These are phyloP conservation scores for Malbranchea zuffiana DNA, from an alignment of 2,329 filamentous ascomycete genomes.

Conservation along the genomic window DNA sequence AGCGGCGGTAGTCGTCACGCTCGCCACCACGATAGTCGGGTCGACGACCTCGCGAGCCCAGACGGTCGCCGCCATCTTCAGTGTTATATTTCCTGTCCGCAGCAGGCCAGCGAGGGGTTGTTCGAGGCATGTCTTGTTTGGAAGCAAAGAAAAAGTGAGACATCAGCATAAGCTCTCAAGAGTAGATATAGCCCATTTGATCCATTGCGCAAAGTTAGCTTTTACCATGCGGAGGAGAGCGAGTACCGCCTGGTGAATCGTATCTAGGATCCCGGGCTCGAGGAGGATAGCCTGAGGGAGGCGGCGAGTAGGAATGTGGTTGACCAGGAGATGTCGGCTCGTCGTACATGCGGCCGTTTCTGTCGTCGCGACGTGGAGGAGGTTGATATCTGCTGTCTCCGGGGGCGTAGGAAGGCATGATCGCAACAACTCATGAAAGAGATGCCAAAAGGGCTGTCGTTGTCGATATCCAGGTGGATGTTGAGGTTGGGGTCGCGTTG, in stretches of 20 bases:
- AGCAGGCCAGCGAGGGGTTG: slow-evolving; percentile 28
- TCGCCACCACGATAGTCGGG: slow-evolving; percentile 25
- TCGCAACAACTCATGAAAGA: slow-evolving; percentile 4
- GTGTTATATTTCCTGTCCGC: slow-evolving; percentile 25
- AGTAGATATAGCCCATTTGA: slow-evolving; percentile 16
- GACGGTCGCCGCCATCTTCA: slow-evolving; percentile 22
- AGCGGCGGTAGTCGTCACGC: slow-evolving; percentile 26
- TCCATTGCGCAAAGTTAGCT: slow-evolving; percentile 19
- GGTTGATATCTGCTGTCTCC: slow-evolving; percentile 22
- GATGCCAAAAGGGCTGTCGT: slow-evolving; percentile 1
- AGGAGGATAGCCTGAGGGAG: slow-evolving; percentile 9
- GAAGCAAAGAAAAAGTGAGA: slow-evolving; percentile 18
- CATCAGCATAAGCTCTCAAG: slow-evolving; percentile 30
- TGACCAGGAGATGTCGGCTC: slow-evolving; percentile 30
- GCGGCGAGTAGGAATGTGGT: slow-evolving; percentile 26
- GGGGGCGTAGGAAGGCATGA: slow-evolving; percentile 23
- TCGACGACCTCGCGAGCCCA: slow-evolving; percentile 23
- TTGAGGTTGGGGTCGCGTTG: too few relatives aligned
- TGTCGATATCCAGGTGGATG: too few relatives aligned
- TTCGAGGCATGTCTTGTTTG: slow-evolving; percentile 29
- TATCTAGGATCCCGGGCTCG: slow-evolving; percentile 21
- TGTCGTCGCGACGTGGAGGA: slow-evolving; percentile 25
- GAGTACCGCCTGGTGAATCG: slow-evolving; percentile 33
- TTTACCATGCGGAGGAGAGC: slow-evolving; percentile 38
- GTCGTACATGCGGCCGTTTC: slow-evolving; percentile 38